Conservation (phyloP, 2,329 filamentous ascomycete species). For the Ophiosphaerella korrae region DNA sequence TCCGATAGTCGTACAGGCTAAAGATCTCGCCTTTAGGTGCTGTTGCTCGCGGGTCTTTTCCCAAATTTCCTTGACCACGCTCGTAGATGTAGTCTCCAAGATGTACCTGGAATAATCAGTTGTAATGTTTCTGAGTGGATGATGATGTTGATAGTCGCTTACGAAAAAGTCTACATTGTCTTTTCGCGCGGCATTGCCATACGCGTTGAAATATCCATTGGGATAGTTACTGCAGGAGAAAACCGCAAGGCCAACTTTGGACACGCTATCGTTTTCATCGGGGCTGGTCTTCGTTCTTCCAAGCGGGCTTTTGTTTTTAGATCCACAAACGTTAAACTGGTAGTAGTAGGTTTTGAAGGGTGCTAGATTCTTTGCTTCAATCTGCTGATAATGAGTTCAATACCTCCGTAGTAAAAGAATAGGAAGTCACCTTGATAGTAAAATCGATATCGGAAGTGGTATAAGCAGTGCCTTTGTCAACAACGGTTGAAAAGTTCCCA, state of each 20-base stretch:
- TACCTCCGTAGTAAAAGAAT: background rate
- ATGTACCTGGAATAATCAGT: conserved; percentile 41
- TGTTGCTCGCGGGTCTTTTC: conserved; percentile 25
- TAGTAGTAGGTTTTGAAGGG: conserved; percentile 72
- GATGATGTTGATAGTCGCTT: background rate
- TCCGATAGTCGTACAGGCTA: conserved; percentile 52
- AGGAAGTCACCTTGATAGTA: conserved; percentile 65
- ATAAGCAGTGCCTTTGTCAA: conserved; percentile 65
- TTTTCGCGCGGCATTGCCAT: conserved; percentile 48
- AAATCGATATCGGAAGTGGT: conserved; percentile 78
- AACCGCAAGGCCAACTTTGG: conserved; percentile 66
- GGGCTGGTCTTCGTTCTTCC: conserved; percentile 75
- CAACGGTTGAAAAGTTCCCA: conserved; percentile 53
- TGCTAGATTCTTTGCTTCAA: conserved; percentile 67
- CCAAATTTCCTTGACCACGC: conserved; percentile 35
- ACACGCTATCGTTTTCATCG: conserved; percentile 59
- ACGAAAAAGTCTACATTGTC: conserved; percentile 63
- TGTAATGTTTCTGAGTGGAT: background rate
- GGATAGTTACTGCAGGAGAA: conserved; percentile 68
- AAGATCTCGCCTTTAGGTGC: conserved; percentile 45
- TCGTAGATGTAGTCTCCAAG: conserved; percentile 55
- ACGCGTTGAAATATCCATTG: conserved; percentile 57
- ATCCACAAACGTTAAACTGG: conserved; percentile 71
- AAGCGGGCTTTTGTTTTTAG: conserved; percentile 64
- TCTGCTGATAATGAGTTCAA: conserved; percentile 47